phyloP scores from a whole-genome alignment of 1,284 basidiomycete genomes.

The Microbotryomycetes sp. region DNA sequence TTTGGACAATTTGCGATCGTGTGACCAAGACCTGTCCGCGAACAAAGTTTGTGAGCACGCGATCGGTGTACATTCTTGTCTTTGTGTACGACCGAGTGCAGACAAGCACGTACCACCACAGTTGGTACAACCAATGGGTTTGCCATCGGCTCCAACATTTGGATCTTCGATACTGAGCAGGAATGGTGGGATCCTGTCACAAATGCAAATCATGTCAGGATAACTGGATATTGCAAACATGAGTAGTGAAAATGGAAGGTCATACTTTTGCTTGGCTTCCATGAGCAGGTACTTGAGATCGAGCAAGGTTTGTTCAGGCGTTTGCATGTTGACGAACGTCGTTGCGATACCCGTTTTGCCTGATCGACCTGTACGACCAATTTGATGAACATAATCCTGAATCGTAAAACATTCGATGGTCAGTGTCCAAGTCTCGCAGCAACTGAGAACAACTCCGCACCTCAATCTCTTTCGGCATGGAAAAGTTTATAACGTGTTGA shows the following conservation, averaged over 20 bases:
- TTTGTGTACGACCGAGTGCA: background rate
- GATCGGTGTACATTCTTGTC: too few species aligned
- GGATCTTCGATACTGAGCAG: conserved; percentile 87
- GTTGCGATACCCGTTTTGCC: conserved; percentile 99
- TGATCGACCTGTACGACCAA: conserved; percentile 92
- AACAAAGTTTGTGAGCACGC: background rate
- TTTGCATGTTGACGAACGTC: conserved; percentile 98
- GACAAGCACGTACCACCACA: conserved; percentile 69
- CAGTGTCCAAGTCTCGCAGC: background rate
- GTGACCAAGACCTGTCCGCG: conserved; percentile 71
- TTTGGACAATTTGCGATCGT: conserved; percentile 92
- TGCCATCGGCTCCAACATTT: conserved; percentile 65
- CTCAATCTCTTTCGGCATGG: conserved; percentile 98
- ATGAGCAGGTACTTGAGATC: conserved; percentile 95
- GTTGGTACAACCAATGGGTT: conserved; percentile 81
- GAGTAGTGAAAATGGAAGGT: conserved; percentile 31
- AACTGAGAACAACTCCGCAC: conserved; percentile 1
- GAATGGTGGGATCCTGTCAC: conserved; percentile 84
- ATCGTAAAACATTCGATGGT: background rate
- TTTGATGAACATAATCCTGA: conserved; percentile 93
- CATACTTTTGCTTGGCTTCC: conserved; percentile 93
- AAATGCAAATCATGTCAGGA: conserved; percentile 5
- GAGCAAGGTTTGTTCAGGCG: conserved; percentile 86
- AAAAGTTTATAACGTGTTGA: conserved; percentile 94
- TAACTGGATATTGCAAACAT: background rate